These are phyloP conservation scores for Diplocarpon mali DNA, from an alignment of 2,329 filamentous ascomycete species.

Conservation along the genomic window DNA sequence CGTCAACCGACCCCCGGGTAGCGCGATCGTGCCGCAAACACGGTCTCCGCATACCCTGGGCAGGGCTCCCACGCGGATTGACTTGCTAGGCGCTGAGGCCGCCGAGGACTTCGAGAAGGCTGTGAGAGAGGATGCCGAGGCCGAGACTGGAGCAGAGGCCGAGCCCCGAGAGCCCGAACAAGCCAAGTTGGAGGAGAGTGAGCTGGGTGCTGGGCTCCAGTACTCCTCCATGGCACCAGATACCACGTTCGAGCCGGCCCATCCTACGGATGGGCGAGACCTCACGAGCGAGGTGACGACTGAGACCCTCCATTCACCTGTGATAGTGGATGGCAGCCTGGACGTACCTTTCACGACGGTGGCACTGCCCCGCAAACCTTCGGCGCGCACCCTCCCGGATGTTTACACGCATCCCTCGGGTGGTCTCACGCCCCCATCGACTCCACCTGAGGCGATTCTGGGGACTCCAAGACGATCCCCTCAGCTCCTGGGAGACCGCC, in stretches of 20 bases:
- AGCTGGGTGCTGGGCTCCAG: conserved; percentile 12
- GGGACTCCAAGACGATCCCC: conserved; percentile 45
- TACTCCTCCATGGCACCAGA: conserved; percentile 22
- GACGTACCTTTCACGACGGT: conserved; percentile 42
- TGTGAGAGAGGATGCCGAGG: conserved; percentile 51
- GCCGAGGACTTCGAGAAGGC: conserved; percentile 70
- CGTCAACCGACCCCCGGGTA: conserved; percentile 47
- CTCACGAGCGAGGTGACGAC: conserved; percentile 35
- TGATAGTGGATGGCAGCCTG: conserved; percentile 55
- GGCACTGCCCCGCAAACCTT: conserved; percentile 31
- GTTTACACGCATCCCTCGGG: conserved; percentile 37
- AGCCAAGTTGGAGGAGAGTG: conserved; percentile 15
- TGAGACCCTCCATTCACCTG: conserved; percentile 74
- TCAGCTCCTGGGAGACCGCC: conserved; percentile 38
- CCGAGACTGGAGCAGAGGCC: conserved; percentile 37
- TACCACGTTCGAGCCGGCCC: conserved; percentile 14
- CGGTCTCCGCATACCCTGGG: conserved; percentile 33
- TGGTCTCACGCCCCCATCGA: conserved; percentile 50
- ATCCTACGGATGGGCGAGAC: conserved; percentile 9
- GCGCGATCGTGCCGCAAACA: conserved; percentile 48
- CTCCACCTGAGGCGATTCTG: conserved; percentile 38
- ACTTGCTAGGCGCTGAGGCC: conserved; percentile 69
- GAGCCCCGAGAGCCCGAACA: conserved; percentile 18
- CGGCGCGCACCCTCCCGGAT: conserved; percentile 43
- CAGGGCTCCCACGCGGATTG: conserved; percentile 55